Evolutionary conservation across 2,329 filamentous ascomycete species (phyloP).

Genomic region (Epichloe aotearoae): DNA sequence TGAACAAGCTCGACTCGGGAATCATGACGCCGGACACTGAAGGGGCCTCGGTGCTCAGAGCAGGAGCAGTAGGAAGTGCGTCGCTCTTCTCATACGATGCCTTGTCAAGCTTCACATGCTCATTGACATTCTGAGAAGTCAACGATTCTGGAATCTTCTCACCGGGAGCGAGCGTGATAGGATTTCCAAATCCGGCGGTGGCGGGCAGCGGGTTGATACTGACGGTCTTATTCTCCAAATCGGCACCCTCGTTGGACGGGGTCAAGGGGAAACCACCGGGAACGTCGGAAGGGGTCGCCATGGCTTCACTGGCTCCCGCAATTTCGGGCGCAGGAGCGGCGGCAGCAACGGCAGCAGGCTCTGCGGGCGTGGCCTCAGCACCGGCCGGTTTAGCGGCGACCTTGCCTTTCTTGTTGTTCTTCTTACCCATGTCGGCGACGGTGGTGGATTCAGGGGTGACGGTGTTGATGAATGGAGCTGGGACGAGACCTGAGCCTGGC

Average conservation of each 20-base stretch:
- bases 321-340: constrained; percentile 3
- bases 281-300: constrained; percentile 22
- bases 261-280: constrained; percentile 50
- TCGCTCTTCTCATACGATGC: constrained; percentile 78
- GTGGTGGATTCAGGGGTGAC: constrained; percentile 60
- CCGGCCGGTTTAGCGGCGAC: constrained; percentile 8
- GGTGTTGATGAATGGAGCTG: constrained; percentile 47
- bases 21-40: constrained; percentile 52
- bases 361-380: constrained; percentile 5
- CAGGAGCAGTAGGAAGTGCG: constrained; percentile 36
- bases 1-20: constrained; percentile 70
- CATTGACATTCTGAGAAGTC: constrained; percentile 53
- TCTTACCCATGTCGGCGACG: constrained; percentile 41
- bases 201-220: constrained; percentile 50
- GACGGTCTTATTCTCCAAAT: constrained; percentile 38
- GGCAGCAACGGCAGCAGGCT: not conserved
- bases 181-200: constrained; percentile 56
- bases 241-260: constrained; percentile 40
- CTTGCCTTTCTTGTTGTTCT: constrained; percentile 39
- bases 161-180: constrained; percentile 64
- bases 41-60: constrained; percentile 31
- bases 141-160: constrained; percentile 65
- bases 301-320: constrained; percentile 8
- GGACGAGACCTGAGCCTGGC: constrained; percentile 10
- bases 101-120: constrained; percentile 64